These are phyloP conservation scores for Aspergillus ostianus DNA, from an alignment of 495 filamentous ascomycete genomes.

Conservation along the genomic window DNA sequence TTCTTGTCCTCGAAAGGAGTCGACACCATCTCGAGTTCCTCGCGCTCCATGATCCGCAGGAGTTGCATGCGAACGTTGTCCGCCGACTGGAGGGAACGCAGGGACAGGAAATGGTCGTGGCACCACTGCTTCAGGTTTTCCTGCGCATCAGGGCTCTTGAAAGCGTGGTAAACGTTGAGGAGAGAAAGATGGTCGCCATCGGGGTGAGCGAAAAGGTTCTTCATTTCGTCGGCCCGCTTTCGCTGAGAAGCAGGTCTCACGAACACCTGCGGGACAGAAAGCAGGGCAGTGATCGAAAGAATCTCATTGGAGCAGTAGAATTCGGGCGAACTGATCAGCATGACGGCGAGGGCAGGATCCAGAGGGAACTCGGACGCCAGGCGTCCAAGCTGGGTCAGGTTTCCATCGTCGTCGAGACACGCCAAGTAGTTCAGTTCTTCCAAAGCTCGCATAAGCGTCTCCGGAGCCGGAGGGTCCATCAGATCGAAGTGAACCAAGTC, in stretches of 20 bases:
- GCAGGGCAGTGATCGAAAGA: constrained; percentile 86
- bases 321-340: constrained; percentile 95
- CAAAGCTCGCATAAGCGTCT: constrained; percentile 97
- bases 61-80: constrained; percentile 92
- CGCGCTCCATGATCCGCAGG: constrained; percentile 91
- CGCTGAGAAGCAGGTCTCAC: constrained; percentile 79
- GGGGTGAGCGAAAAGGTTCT: constrained; percentile 83
- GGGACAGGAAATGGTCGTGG: constrained; percentile 94
- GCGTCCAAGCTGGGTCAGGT: constrained; percentile 79
- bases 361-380: constrained; percentile 95
- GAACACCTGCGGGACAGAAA: constrained; percentile 94
- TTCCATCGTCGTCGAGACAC: constrained; percentile 94
- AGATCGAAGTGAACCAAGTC: constrained; percentile 98
- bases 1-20: constrained; percentile 93
- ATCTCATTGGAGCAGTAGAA: constrained; percentile 99
- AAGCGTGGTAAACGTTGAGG: constrained; percentile 97
- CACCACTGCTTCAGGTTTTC: constrained; percentile 85
- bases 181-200: constrained; percentile 96
- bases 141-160: constrained; percentile 73
- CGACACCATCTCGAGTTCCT: constrained; percentile 78
- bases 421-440: constrained; percentile 98
- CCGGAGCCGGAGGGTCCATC: constrained; percentile 97
- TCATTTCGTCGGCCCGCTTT: constrained; percentile 98
- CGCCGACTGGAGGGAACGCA: constrained; percentile 82
- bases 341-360: constrained; percentile 92